Evolutionary conservation across 2,329 filamentous ascomycete species (phyloP).

Genomic region (Gnomoniopsis sp.): DNA sequence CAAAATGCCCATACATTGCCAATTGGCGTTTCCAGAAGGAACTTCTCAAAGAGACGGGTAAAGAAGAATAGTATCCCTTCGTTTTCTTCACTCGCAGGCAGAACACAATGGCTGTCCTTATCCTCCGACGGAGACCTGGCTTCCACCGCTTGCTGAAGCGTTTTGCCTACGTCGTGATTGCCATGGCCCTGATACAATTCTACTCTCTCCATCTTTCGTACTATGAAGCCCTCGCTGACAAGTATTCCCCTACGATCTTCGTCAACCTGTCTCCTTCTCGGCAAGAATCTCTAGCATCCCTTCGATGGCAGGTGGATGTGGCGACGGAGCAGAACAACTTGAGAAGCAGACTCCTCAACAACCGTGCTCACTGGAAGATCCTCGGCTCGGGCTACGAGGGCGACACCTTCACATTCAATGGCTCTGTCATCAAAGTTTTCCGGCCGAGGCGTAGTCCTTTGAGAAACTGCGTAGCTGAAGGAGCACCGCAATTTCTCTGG

Average conservation of each 20-base stretch:
- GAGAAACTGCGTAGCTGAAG: conserved; percentile 28
- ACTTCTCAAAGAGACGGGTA: too few relatives aligned
- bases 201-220: conserved; percentile 7
- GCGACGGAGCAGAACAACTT: neutral
- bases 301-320: neutral
- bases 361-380: conserved; percentile 25
- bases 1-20: too few relatives aligned
- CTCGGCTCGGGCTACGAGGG: conserved; percentile 29
- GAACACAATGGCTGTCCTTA: neutral
- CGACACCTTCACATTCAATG: conserved; percentile 26
- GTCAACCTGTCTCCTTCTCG: neutral
- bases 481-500: conserved; percentile 21
- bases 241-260: conserved; percentile 7
- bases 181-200: neutral
- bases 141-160: conserved; percentile 5
- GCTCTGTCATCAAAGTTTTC: conserved; percentile 30
- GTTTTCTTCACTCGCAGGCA: neutral
- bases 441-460: conserved; percentile 25
- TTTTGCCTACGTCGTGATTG: neutral
- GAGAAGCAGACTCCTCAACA: conserved; percentile 17
- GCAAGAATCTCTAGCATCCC: neutral
- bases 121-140: neutral
- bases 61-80: neutral
- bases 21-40: too few relatives aligned
- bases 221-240: neutral